Evolutionary conservation across 2,329 filamentous ascomycete species (phyloP).

Genomic region (Myriosclerotinia duriaeana): DNA sequence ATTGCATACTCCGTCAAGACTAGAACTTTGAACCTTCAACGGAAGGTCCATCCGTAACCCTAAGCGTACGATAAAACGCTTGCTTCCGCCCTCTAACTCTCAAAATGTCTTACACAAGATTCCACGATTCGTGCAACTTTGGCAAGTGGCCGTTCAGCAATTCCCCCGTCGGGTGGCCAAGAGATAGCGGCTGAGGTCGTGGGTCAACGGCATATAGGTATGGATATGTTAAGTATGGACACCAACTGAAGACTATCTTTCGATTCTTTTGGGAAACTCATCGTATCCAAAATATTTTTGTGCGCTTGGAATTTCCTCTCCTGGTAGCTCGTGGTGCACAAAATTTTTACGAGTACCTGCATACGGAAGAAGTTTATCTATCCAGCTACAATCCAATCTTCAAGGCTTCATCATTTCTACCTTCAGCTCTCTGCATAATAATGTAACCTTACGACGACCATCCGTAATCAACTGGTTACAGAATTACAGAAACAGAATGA

Average conservation of each 20-base stretch:
- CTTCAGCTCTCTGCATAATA: slow-evolving; percentile 1
- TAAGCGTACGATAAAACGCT: slow-evolving; percentile 18
- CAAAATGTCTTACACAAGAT: slow-evolving; percentile 19
- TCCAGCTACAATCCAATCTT: neutral
- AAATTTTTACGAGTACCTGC: slow-evolving; percentile 17
- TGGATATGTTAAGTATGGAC: neutral
- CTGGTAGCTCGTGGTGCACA: neutral
- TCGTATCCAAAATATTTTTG: neutral
- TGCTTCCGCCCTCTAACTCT: neutral
- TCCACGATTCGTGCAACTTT: slow-evolving; percentile 17
- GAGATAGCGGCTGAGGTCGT: slow-evolving; percentile 17
- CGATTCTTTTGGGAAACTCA: neutral
- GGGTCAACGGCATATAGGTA: slow-evolving; percentile 10
- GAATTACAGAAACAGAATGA: too few species aligned
- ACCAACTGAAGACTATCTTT: slow-evolving; percentile 3
- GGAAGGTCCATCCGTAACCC: neutral
- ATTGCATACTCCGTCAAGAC: too few species aligned
- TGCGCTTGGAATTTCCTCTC: slow-evolving; percentile 3
- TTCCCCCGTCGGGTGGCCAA: neutral
- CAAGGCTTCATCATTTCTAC: slow-evolving; percentile 10
- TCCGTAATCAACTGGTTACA: slow-evolving; percentile 4
- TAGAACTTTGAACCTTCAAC: neutral
- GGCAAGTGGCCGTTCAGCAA: slow-evolving; percentile 17
- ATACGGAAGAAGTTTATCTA: slow-evolving; percentile 9
- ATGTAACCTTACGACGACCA: neutral